phyloP scores from a whole-genome alignment of 2,329 filamentous ascomycete genomes.

The Zymoseptoria passerinii region DNA sequence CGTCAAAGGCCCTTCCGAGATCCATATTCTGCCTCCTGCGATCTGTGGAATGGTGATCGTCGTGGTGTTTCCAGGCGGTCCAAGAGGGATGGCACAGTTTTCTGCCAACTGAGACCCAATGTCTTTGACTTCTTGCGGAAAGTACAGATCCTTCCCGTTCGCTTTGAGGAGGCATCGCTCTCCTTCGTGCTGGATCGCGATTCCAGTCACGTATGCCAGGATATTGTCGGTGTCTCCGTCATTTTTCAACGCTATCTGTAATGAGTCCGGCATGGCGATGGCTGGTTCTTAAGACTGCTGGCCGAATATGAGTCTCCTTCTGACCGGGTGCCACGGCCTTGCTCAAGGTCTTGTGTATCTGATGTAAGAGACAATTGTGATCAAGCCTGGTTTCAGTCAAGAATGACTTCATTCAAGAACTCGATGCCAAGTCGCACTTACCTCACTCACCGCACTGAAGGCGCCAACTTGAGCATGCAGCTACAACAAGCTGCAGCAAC shows the following conservation, averaged over 20 bases:
- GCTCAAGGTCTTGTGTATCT: neutral
- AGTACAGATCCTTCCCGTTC: slow-evolving; percentile 30
- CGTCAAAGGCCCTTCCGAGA: slow-evolving; percentile 28
- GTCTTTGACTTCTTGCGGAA: slow-evolving; percentile 23
- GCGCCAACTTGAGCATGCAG: neutral
- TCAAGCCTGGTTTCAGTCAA: neutral
- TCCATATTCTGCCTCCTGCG: slow-evolving; percentile 33
- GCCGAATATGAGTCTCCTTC: no score
- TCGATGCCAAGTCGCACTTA: neutral
- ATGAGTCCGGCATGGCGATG: slow-evolving; percentile 27
- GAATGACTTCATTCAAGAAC: neutral
- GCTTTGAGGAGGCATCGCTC: slow-evolving; percentile 28
- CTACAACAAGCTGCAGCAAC: neutral
- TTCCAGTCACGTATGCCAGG: slow-evolving; percentile 31
- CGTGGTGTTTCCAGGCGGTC: slow-evolving; percentile 26
- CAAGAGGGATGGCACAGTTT: slow-evolving; percentile 32
- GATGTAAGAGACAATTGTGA: neutral
- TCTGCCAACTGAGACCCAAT: slow-evolving; percentile 28
- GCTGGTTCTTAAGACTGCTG: neutral
- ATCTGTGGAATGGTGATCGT: slow-evolving; percentile 30
- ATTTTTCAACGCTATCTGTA: slow-evolving; percentile 30
- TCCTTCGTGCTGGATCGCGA: slow-evolving; percentile 29
- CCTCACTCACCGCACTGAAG: neutral
- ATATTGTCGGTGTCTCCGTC: slow-evolving; percentile 26
- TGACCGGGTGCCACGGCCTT: no score